Evolutionary conservation across 1,139 yeast species (phyloP).

Genomic region (Taphrina flavorubra): DNA sequence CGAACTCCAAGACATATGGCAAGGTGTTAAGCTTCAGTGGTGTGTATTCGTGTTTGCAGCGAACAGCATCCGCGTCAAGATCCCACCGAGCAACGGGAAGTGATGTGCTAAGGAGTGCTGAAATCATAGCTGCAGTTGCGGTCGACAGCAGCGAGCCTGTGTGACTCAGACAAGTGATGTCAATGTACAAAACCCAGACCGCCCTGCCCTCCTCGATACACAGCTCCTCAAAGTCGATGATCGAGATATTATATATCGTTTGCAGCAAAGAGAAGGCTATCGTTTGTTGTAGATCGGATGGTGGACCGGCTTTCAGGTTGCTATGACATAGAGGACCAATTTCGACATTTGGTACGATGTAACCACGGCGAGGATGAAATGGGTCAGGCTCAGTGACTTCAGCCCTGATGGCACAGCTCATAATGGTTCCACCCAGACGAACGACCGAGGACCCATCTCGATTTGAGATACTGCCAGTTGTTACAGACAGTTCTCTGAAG

Average conservation of each 20-base stretch:
- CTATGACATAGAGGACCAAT: constrained; percentile 42
- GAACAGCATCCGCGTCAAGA: constrained; percentile 39
- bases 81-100: constrained; percentile 44
- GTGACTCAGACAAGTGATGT: constrained; percentile 42
- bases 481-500: constrained; percentile 38
- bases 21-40: constrained; percentile 29
- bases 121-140: constrained; percentile 42
- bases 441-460: constrained; percentile 43
- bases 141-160: constrained; percentile 42
- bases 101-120: constrained; percentile 42
- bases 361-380: constrained; percentile 40
- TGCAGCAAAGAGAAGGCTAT: constrained; percentile 38
- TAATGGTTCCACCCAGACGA: constrained; percentile 42
- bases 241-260: constrained; percentile 10
- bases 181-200: constrained; percentile 43
- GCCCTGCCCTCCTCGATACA: constrained; percentile 43
- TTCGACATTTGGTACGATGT: constrained; percentile 43
- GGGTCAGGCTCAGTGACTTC: constrained; percentile 44
- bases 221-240: constrained; percentile 40
- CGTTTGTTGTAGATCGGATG: constrained; percentile 43
- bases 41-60: constrained; percentile 27
- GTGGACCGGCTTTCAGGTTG: constrained; percentile 41
- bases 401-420: constrained; percentile 43
- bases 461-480: constrained; percentile 40
- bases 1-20: constrained; percentile 40